Evolutionary conservation across 2,329 filamentous ascomycete genomes (phyloP), one percentile per base, ranked within the genome.

Genomic region (Aspergillus nomiae): DNA sequence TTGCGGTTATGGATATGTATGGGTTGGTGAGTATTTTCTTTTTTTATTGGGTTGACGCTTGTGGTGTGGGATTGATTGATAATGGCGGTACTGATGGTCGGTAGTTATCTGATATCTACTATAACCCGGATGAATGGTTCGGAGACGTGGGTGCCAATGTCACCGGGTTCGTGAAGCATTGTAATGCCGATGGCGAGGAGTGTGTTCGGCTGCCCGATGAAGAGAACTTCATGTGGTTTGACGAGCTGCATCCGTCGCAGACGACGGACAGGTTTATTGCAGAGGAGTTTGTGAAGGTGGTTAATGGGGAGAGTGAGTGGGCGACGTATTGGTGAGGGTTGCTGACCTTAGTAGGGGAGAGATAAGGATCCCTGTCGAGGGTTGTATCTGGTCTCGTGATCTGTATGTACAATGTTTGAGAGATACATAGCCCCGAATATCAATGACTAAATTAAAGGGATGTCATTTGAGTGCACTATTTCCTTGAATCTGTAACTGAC

Each of bases 241-340:
- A 94, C 76, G 85, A 88, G 72, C 74, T 94, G 72, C 91, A 94
- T 78, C 90, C 90, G 0, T 88, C 87, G 34, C 83, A 88, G 76
- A 85, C 86, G 76, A 84, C 88, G 9, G 84, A 87, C 76, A 78
- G 84, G 70, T 79, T 83, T 50, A 81, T 89, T 57, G 87, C 86
- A 21, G 78, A 76, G 63, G 83, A 86, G 61, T 89, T 89, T 73
- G 76, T 85, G 4, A 80, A 82, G 38, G 82, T 88, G 1, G 75
- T 89, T 8, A 75, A 79, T 34, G 87, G 86, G 14, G 69, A 70
- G 30, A 76, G 74, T 59, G 62, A 67, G 38, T 78, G 65, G 55
- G 69, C 73, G 9, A 69, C 62, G 2, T 75, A 75, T 57, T 73
- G 71, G 72, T 65, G 48, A 61, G 8, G 24, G 5, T n/a, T 8